Conservation (phyloP, 108 stramenopile genomes). For the Nitzschia palea region DNA sequence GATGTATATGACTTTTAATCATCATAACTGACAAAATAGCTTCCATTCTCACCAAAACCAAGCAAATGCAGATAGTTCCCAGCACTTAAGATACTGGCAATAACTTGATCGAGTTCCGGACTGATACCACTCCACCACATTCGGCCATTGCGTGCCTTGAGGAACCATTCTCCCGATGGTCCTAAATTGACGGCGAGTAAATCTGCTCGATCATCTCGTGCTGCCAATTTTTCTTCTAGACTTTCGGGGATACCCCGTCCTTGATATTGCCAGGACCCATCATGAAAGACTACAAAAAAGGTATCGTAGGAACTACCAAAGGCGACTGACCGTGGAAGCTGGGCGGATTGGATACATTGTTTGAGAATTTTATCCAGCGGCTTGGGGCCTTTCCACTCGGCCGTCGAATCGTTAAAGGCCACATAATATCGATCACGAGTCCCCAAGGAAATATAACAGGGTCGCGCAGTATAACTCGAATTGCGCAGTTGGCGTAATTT, state of each 20-base stretch:
- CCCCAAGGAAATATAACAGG: constrained; percentile 64
- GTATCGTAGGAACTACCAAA: constrained; percentile 72
- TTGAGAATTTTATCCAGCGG: constrained; percentile 56
- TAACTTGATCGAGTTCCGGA: constrained; percentile 51
- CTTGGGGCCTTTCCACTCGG: constrained; percentile 62
- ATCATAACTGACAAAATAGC: constrained; percentile 69
- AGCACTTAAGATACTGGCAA: constrained; percentile 45
- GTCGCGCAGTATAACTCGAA: constrained; percentile 35
- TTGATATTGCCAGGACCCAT: constrained; percentile 78
- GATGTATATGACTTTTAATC: constrained; percentile 5
- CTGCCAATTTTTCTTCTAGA: constrained; percentile 55
- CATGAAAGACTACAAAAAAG: constrained; percentile 67
- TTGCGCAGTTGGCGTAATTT: constrained; percentile 48
- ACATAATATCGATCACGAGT: constrained; percentile 71
- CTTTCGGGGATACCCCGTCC: constrained; percentile 57
- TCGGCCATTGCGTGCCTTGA: constrained; percentile 68
- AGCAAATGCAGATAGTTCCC: constrained; percentile 58
- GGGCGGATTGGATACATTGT: constrained; percentile 16
- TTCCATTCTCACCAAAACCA: constrained; percentile 74
- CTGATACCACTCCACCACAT: constrained; percentile 83
- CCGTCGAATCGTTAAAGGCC: constrained; percentile 62
- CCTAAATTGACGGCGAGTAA: constrained; percentile 67
- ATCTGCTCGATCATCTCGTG: constrained; percentile 56
- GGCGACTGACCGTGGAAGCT: constrained; percentile 54
- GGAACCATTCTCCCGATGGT: constrained; percentile 74